Conservation (phyloP, 2,329 filamentous ascomycete genomes). For the Pezicula neosporulosa region DNA sequence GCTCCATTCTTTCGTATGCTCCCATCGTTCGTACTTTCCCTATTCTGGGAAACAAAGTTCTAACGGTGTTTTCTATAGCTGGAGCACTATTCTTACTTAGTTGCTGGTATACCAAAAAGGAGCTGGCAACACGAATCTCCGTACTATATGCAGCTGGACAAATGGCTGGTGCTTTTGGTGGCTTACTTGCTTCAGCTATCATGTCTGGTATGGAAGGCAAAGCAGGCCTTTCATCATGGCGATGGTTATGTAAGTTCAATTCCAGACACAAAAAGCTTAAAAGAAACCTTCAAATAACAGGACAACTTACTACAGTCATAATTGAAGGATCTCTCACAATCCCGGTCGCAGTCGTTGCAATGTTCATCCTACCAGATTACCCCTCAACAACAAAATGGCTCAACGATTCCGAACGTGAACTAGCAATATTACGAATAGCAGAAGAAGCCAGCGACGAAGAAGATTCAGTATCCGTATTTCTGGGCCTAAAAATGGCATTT, state of each 20-base stretch:
- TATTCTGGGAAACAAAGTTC: no score
- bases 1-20: not conserved
- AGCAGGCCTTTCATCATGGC: conserved; percentile 34
- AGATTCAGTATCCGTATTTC: conserved; percentile 7
- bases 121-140: conserved; percentile 36
- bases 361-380: conserved; percentile 8
- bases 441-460: conserved; percentile 7
- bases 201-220: conserved; percentile 3
- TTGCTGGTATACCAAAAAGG: conserved; percentile 50
- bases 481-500: conserved; percentile 13
- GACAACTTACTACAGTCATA: not conserved
- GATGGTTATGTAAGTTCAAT: conserved; percentile 32
- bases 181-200: conserved; percentile 50
- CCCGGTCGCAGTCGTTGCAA: not conserved
- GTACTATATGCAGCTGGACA: conserved; percentile 42
- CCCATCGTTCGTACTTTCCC: no score
- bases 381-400: conserved; percentile 8
- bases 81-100: conserved; percentile 46
- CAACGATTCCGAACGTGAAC: conserved; percentile 2
- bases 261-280: no score
- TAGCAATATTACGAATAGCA: conserved; percentile 4
- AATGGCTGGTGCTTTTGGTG: conserved; percentile 38
- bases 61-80: no score
- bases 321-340: not conserved
- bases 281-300: no score